Conservation (phyloP, 2,329 filamentous ascomycete species). For the Fusarium succisae region DNA sequence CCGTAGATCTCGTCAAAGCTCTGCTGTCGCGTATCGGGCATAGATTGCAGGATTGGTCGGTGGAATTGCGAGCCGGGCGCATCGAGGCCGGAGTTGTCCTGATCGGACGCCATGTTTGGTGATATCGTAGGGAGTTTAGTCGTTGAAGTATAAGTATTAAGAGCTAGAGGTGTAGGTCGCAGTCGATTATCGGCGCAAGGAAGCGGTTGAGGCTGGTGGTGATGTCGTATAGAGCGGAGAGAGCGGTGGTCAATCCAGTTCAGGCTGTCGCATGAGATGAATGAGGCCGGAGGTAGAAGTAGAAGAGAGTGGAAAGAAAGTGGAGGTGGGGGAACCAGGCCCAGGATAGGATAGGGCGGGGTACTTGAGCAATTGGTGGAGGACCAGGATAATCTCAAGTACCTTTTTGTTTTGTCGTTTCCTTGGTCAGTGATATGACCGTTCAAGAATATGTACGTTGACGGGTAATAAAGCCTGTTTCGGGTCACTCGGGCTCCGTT, state of each 20-base stretch:
- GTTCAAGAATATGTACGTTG: neutral
- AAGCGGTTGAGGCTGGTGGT: conserved; percentile 1
- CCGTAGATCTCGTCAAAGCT: conserved; percentile 99
- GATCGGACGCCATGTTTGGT: conserved; percentile 56
- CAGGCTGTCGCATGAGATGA: conserved; percentile 24
- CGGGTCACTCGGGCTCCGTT: conserved; percentile 6
- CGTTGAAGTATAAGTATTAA: neutral
- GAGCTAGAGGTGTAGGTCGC: neutral
- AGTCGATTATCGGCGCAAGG: neutral
- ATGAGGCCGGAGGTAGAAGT: conserved; percentile 5
- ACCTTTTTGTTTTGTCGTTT: neutral
- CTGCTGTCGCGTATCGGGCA: conserved; percentile 83
- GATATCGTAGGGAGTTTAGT: conserved; percentile 34
- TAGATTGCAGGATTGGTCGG: conserved; percentile 69
- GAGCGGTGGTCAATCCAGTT: conserved; percentile 2
- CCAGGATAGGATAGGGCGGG: neutral
- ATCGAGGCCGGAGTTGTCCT: conserved; percentile 47
- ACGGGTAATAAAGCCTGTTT: conserved; percentile 3
- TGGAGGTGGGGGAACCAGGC: conserved; percentile 8
- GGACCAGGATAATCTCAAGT: neutral
- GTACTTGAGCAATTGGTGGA: conserved; percentile 7
- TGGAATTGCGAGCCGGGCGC: conserved; percentile 50
- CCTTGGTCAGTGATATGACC: neutral
- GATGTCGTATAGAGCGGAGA: conserved; percentile 12
- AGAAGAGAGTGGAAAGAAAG: neutral